phyloP scores from a whole-genome alignment of 768 basidiomycete genomes.

The Rhizopogon sp. region DNA sequence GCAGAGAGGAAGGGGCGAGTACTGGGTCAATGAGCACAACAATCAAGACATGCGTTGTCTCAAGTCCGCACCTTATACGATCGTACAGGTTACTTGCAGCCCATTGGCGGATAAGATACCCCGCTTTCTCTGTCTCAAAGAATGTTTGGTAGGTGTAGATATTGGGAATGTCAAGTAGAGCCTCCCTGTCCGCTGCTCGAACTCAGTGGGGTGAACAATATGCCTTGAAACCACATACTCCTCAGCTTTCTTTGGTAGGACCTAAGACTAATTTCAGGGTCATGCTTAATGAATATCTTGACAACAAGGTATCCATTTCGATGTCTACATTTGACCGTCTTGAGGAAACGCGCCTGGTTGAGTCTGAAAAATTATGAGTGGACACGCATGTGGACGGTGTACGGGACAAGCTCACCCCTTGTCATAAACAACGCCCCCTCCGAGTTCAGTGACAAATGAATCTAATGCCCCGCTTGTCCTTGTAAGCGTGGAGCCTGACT shows the following conservation, averaged over 20 bases:
- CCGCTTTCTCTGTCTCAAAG: constrained; percentile 93
- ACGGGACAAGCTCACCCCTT: constrained; percentile 57
- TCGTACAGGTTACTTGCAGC: constrained; percentile 92
- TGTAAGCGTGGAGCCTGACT: constrained; percentile 66
- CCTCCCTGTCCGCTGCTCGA: constrained; percentile 74
- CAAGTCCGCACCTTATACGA: constrained; percentile 78
- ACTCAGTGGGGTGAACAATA: not conserved
- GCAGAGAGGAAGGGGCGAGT: constrained; percentile 90
- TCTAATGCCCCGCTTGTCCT: constrained; percentile 80
- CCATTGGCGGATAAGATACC: constrained; percentile 94
- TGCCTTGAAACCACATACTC: constrained; percentile 35
- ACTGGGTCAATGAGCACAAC: constrained; percentile 35
- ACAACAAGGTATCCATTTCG: constrained; percentile 78
- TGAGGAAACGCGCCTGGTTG: constrained; percentile 38
- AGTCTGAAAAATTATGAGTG: constrained; percentile 12
- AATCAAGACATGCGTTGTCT: not conserved
- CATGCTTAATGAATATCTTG: constrained; percentile 95
- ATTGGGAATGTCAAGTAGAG: constrained; percentile 79
- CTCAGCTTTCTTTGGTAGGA: constrained; percentile 76
- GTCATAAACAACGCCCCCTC: constrained; percentile 84
- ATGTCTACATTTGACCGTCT: constrained; percentile 87
- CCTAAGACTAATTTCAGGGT: constrained; percentile 74
- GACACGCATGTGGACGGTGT: not conserved
- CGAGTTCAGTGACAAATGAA: constrained; percentile 86
- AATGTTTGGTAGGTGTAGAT: constrained; percentile 86